These are phyloP conservation scores for Aspergillus novofumigatus DNA, from an alignment of 2,329 filamentous ascomycete species.

Conservation along the genomic window DNA sequence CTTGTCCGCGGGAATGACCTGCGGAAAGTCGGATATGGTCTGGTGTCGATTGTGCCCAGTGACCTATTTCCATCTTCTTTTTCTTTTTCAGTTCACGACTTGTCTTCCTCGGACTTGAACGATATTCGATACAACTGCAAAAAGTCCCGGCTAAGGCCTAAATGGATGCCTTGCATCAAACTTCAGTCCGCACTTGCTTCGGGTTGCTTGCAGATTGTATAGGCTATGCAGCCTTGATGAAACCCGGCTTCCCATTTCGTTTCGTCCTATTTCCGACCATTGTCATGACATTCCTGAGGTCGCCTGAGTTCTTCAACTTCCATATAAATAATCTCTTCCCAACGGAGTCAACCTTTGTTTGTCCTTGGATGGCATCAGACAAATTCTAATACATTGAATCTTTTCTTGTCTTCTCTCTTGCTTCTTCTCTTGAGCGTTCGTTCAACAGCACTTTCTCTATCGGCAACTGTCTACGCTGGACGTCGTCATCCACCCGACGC, in stretches of 20 bases:
- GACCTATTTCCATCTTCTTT: neutral
- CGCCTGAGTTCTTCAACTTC: constrained; percentile 1
- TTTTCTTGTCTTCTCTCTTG: neutral
- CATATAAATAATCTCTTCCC: neutral
- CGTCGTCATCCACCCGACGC: neutral
- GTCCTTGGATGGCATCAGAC: neutral
- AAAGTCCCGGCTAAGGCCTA: neutral
- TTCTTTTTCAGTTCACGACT: neutral
- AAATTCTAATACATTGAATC: neutral
- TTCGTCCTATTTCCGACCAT: neutral
- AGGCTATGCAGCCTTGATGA: neutral
- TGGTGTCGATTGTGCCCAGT: neutral
- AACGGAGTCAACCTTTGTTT: neutral
- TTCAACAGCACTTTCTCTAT: neutral
- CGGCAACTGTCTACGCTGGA: neutral
- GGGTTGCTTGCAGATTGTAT: neutral
- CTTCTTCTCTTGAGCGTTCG: neutral
- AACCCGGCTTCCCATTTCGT: neutral
- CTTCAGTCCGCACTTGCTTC: neutral
- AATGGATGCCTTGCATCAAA: constrained; percentile 7
- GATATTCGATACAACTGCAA: neutral
- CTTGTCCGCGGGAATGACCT: constrained; percentile 11
- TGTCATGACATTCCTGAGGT: neutral
- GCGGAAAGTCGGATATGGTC: constrained; percentile 6
- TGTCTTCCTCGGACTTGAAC: neutral